Evolutionary conservation across 1,284 basidiomycete species (phyloP).

Genomic region (Ceratobasidium papillatum): DNA sequence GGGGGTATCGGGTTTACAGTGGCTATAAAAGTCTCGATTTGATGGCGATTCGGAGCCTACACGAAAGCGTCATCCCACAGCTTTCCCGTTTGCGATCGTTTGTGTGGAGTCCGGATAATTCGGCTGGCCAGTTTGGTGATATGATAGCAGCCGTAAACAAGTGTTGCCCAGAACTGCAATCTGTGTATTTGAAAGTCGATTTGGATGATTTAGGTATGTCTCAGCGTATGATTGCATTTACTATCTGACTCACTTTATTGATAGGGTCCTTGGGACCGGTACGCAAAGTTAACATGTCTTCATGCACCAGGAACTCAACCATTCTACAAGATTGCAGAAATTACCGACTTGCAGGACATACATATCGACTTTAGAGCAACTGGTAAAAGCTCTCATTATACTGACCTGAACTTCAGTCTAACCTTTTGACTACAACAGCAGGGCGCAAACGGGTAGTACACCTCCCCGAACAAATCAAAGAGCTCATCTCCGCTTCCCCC

Average conservation of each 20-base stretch:
- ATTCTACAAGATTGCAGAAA: not conserved
- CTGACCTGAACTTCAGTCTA: not conserved
- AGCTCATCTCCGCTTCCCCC: not conserved
- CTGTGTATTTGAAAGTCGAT: not conserved
- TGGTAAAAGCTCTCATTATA: not conserved
- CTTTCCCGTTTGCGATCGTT: not conserved
- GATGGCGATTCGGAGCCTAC: not conserved
- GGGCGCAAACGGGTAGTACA: not conserved
- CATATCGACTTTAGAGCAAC: not conserved
- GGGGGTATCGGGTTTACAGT: too few species aligned
- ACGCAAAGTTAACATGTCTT: not conserved
- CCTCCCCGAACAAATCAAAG: not conserved
- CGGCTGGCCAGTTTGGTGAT: not conserved
- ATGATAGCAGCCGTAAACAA: not conserved
- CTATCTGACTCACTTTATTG: not conserved
- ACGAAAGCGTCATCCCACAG: not conserved
- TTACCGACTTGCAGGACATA: not conserved
- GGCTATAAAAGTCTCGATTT: too few species aligned
- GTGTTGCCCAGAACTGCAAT: not conserved
- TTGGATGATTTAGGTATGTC: not conserved
- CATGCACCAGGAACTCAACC: not conserved
- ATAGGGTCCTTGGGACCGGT: not conserved
- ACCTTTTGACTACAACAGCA: not conserved
- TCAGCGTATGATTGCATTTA: not conserved
- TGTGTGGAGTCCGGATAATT: not conserved